These are phyloP conservation scores for Cucumis hystrix DNA, from an alignment of 306 rosid genomes.

Conservation along the genomic window DNA sequence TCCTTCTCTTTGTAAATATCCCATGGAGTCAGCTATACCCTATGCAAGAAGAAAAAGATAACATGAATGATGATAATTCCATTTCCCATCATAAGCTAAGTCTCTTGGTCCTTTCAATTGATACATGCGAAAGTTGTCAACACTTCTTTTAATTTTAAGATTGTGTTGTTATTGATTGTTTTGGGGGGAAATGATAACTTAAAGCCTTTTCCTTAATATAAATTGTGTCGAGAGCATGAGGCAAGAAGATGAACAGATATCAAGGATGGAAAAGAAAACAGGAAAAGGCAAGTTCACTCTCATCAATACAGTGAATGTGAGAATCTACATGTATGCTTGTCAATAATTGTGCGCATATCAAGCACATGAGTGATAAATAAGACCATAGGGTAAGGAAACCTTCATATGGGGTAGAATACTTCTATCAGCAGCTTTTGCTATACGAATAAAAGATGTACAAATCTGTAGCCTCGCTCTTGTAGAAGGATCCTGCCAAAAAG, in stretches of 20 bases:
- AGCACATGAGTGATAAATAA: neutral
- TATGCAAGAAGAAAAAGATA: constrained; percentile 23
- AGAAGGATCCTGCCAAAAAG: constrained; percentile 54
- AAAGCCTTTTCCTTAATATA: neutral
- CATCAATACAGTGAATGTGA: neutral
- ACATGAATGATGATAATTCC: constrained; percentile 15
- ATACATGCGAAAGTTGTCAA: neutral
- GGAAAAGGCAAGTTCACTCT: neutral
- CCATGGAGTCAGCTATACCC: constrained; percentile 93
- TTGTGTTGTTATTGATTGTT: neutral
- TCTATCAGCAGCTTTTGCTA: constrained; percentile 86
- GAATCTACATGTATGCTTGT: neutral
- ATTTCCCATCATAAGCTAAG: neutral
- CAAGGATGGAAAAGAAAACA: neutral
- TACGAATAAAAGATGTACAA: constrained; percentile 89
- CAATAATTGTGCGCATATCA: neutral
- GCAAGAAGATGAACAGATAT: neutral
- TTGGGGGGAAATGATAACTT: neutral
- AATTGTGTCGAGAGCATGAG: neutral
- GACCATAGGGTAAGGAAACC: constrained; percentile 21
- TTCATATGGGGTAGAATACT: constrained; percentile 96
- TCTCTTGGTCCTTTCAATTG: neutral
- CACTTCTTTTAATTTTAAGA: neutral
- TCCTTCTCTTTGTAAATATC: constrained; percentile 77
- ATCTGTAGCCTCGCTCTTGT: constrained; percentile 78